Evolutionary conservation across 1,139 yeast genomes (phyloP).

Genomic region (Candida buenavistaensis): DNA sequence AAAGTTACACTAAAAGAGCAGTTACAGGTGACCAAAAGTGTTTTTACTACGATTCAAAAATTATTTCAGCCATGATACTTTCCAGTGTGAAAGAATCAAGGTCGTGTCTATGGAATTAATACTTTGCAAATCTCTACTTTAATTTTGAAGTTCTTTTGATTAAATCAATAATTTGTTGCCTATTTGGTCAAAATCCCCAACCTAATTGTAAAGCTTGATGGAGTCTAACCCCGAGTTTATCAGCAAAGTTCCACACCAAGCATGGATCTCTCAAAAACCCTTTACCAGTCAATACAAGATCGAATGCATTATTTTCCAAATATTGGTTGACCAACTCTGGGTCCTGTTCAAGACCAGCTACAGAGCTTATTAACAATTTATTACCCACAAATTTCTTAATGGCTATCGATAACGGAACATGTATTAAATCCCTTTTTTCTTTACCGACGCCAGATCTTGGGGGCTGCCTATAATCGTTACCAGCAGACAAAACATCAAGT

Average conservation of each 20-base stretch:
- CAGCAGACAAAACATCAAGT: constrained; percentile 59
- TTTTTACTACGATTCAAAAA: too few species aligned
- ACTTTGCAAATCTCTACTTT: too few species aligned
- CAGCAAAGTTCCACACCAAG: constrained; percentile 50
- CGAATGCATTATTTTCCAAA: constrained; percentile 43
- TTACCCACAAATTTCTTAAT: constrained; percentile 48
- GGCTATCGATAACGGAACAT: constrained; percentile 38
- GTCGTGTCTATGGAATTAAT: too few species aligned
- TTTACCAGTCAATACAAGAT: constrained; percentile 47
- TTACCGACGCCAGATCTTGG: constrained; percentile 20
- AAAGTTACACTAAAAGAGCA: too few species aligned
- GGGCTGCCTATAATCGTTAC: constrained; percentile 37
- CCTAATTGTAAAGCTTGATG: constrained; percentile 40
- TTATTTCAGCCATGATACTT: too few species aligned
- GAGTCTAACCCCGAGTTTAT: constrained; percentile 42
- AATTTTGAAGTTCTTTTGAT: constrained; percentile 16
- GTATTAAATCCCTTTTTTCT: constrained; percentile 20
- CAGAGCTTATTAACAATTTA: constrained; percentile 42
- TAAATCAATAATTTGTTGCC: constrained; percentile 16
- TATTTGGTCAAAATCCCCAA: constrained; percentile 20
- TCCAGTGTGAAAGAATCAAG: too few species aligned
- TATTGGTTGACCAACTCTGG: constrained; percentile 36
- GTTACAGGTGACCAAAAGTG: too few species aligned
- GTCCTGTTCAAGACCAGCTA: constrained; percentile 40
- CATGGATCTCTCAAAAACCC: constrained; percentile 50